phyloP scores from a whole-genome alignment of 1,284 basidiomycete species.

The Termitomyces sp. region DNA sequence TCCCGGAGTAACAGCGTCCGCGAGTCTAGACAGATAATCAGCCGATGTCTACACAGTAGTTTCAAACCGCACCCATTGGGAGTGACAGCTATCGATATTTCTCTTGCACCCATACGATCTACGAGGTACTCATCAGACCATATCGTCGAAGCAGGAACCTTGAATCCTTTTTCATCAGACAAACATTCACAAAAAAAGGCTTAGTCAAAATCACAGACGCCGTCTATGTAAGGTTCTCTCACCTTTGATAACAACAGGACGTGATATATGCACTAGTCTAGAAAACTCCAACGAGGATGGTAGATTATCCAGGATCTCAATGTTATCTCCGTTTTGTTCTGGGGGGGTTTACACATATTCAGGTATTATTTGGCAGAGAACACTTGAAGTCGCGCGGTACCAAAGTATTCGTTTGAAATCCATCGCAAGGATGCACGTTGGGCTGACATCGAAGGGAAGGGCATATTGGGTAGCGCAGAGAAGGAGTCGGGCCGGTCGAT shows the following conservation, averaged over 20 bases:
- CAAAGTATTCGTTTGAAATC: constrained; percentile 53
- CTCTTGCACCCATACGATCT: constrained; percentile 45
- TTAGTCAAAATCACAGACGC: constrained; percentile 3
- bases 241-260: constrained; percentile 79
- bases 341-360: not conserved
- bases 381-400: constrained; percentile 24
- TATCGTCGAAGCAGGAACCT: constrained; percentile 34
- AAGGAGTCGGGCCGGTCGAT: not conserved
- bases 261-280: constrained; percentile 64
- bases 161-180: constrained; percentile 31
- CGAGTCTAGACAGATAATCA: constrained; percentile 43
- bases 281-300: constrained; percentile 74
- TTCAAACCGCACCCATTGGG: constrained; percentile 65
- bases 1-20: constrained; percentile 69
- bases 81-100: constrained; percentile 75
- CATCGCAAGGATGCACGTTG: constrained; percentile 20
- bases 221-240: not conserved
- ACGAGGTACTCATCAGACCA: constrained; percentile 69
- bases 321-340: constrained; percentile 65
- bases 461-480: no score
- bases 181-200: no score
- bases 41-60: not conserved
- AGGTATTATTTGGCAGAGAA: not conserved
- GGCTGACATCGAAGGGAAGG: constrained; percentile 11
- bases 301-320: constrained; percentile 49